A percentile compares a stretch with the other conserved stretches of the same genome.
These are phyloP conservation scores for Cladorrhinum sp. DNA, from an alignment of 2,329 filamentous ascomycete species.

Conservation along the genomic window DNA sequence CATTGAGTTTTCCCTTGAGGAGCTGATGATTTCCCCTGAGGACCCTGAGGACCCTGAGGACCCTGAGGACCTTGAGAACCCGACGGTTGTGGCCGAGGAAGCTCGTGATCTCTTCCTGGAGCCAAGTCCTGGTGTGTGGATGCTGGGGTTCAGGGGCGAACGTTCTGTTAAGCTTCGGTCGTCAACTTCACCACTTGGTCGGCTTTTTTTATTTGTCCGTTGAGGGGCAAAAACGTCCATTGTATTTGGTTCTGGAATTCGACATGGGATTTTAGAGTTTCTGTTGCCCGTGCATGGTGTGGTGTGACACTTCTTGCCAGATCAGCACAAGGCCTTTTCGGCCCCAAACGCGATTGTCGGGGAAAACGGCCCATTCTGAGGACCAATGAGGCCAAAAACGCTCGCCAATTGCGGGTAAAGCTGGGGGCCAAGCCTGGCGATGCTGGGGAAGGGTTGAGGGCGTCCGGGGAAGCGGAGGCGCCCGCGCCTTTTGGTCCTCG, in stretches of 20 bases:
- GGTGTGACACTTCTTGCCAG: neutral
- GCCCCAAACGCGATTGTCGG: constrained; percentile 3
- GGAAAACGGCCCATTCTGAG: neutral
- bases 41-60: too few relatives aligned
- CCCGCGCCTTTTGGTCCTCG: constrained; percentile 9
- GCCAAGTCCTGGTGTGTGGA: neutral
- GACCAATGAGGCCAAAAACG: neutral
- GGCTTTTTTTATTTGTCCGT: neutral
- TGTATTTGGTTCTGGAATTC: neutral
- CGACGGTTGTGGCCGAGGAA: neutral
- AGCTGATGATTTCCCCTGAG: neutral
- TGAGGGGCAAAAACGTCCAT: neutral
- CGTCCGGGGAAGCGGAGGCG: constrained; percentile 18
- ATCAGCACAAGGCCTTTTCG: neutral
- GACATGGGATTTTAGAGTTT: neutral
- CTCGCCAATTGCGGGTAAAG: neutral
- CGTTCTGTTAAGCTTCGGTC: neutral
- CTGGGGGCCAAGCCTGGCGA: neutral
- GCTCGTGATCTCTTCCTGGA: neutral
- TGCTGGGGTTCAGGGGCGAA: neutral
- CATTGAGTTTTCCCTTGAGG: neutral
- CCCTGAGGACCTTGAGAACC: neutral
- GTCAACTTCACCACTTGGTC: neutral
- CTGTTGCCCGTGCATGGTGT: neutral
- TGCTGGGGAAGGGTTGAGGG: constrained; percentile 1